Evolutionary conservation across 345 rosid species (phyloP), one percentile per base, ranked within the genome.

Genomic region (Gossypium arboreum): DNA sequence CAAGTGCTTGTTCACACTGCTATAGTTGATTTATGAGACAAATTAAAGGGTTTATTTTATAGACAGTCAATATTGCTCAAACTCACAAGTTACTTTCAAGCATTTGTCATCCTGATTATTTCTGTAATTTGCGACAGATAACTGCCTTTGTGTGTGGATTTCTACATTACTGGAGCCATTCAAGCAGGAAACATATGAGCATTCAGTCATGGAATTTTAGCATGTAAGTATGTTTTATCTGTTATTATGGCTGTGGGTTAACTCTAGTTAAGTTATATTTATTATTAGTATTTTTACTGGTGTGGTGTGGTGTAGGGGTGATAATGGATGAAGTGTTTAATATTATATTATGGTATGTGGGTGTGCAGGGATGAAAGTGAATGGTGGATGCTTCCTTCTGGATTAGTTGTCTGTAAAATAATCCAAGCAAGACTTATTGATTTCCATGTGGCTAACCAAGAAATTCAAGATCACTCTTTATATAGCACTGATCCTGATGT

Each of bases 331-430:
- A 16, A 45, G n/a, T n/a, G 15, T 24, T 18, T n/a, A 20, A 20
- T 54, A 39, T 61, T 12, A 39, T 9, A n/a, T 27, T 17, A 12
- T 65, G 69, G 43, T 12, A 24, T 15, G 48, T 77, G 29, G 70
- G 76, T 20, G 57, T 75, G 81, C 75, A 92, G 98, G 97, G 98
- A 94, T 76, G 98, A 94, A 83, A 90, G 94, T 44, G 98, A 89
- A 79, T 94, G 97, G 98, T 94, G 98, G 98, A 82, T 92, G 88
- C 94, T 94, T 75, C 94, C 98, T 55, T 83, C 84, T 4, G 97
- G 96, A 60, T 81, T 92, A 81, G 43, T 87, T 52, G 50, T 89
- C 15, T 89, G 96, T 86, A 94, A 94, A 84, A 84, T 89, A 48
- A 54, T 94, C 67, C 97, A 90, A 75, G 89, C 93, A 7, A 85